Percentiles rank a stretch among this genome's conserved stretches.
Evolutionary conservation across 139 green algal genomes (phyloP).

Genomic region (Auxenochlorella pyrenoidosa): DNA sequence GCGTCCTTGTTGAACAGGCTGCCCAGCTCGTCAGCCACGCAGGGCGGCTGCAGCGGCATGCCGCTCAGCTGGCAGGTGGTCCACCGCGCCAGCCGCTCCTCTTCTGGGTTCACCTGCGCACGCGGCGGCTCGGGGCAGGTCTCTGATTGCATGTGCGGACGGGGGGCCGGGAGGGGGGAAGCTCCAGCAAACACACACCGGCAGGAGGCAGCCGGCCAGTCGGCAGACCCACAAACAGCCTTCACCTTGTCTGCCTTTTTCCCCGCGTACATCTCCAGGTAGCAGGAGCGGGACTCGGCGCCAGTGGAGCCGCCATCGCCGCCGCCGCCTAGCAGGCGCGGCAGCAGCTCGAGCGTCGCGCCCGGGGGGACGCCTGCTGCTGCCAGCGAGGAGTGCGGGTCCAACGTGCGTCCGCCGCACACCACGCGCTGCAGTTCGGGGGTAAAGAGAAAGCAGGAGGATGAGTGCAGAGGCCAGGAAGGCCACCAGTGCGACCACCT

Average conservation of each 20-base stretch:
- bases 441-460: background rate
- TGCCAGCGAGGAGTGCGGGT: background rate
- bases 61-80: slow-evolving; percentile 81
- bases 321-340: slow-evolving; percentile 71
- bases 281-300: slow-evolving; percentile 85
- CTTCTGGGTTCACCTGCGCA: slow-evolving; percentile 73
- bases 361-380: slow-evolving; percentile 20
- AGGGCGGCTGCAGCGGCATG: slow-evolving; percentile 73
- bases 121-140: no score
- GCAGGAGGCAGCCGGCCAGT: background rate
- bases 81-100: slow-evolving; percentile 74
- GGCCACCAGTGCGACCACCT: background rate
- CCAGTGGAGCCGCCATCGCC: slow-evolving; percentile 92
- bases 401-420: slow-evolving; percentile 25
- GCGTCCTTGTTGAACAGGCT: slow-evolving; percentile 78
- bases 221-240: background rate
- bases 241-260: slow-evolving; percentile 81
- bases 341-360: slow-evolving; percentile 49
- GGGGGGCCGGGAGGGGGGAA: no score
- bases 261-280: slow-evolving; percentile 91
- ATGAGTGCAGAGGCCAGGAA: background rate
- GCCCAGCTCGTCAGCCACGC: slow-evolving; percentile 85
- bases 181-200: background rate
- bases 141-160: no score
- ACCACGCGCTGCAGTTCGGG: slow-evolving; percentile 34